Evolutionary conservation across 257 asterid species (phyloP).

Genomic region (Solanum paucissectum): DNA sequence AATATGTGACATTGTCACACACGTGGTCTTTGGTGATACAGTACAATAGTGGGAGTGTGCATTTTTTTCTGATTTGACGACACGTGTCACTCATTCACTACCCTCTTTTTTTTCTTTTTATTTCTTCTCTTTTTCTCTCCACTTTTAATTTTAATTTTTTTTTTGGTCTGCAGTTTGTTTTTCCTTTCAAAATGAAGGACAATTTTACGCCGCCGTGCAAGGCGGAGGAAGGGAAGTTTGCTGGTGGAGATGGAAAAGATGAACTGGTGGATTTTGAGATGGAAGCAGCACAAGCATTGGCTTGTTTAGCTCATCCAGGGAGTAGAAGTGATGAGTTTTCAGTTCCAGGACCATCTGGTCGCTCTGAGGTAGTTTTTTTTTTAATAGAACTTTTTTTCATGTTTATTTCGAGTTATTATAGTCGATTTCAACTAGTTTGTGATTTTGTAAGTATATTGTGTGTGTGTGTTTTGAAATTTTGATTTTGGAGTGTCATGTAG

Average conservation of each 20-base stretch:
- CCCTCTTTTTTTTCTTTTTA: background rate
- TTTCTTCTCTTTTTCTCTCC: background rate
- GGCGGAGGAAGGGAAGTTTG: background rate
- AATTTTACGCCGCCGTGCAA: background rate
- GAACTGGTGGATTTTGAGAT: constrained; percentile 24
- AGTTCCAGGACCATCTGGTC: background rate
- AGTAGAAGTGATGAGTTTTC: background rate
- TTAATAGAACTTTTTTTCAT: background rate
- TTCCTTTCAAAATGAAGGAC: background rate
- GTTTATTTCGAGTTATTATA: background rate
- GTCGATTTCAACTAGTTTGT: background rate
- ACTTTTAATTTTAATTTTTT: background rate
- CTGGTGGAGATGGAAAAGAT: constrained; percentile 6
- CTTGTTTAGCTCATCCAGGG: constrained; percentile 20
- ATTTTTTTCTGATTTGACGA: background rate
- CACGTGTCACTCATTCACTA: background rate
- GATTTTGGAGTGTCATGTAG: background rate
- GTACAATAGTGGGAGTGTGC: background rate
- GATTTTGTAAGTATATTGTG: background rate
- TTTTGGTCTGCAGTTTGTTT: background rate
- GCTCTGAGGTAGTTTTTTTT: background rate
- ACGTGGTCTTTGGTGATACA: background rate
- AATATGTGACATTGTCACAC: background rate
- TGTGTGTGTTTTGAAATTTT: background rate
- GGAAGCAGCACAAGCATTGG: constrained; percentile 48